phyloP scores from a whole-genome alignment of 2,329 filamentous ascomycete genomes.

The Spiromastix sp. region DNA sequence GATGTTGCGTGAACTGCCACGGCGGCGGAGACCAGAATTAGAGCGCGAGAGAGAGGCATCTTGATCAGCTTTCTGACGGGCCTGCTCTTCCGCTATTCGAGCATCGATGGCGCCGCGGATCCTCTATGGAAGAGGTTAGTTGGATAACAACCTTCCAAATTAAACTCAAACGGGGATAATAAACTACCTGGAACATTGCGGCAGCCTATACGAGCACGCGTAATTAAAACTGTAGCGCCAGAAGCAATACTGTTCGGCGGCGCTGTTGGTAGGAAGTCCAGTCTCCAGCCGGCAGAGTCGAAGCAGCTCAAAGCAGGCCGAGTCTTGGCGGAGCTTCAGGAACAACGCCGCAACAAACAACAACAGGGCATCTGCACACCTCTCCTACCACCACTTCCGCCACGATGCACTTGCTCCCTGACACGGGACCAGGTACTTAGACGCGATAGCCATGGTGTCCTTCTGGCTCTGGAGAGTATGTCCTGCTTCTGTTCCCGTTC shows the following conservation, averaged over 20 bases:
- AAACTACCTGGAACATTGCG: slow-evolving; percentile 22
- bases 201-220: slow-evolving; percentile 3
- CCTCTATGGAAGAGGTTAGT: slow-evolving; percentile 43
- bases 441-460: slow-evolving; percentile 69
- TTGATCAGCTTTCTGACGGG: slow-evolving; percentile 53
- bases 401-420: too few species aligned
- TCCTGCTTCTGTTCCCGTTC: slow-evolving; percentile 6
- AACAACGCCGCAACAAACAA: too few species aligned
- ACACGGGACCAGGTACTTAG: too few species aligned
- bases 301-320: too few species aligned
- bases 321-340: too few species aligned
- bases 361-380: too few species aligned
- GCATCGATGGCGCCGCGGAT: slow-evolving; percentile 77
- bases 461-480: slow-evolving; percentile 77
- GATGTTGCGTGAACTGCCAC: slow-evolving; percentile 15
- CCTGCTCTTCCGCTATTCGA: slow-evolving; percentile 84
- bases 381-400: too few species aligned
- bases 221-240: too few species aligned
- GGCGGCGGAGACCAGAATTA: slow-evolving; percentile 26
- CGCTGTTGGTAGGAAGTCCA: too few species aligned
- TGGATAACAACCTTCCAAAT: slow-evolving; percentile 1
- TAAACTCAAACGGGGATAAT: not conserved
- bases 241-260: too few species aligned
- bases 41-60: slow-evolving; percentile 33
- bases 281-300: too few species aligned